Base-by-base conservation (phyloP, 2,329 filamentous ascomycete species). In the Orbilia ellipsospora region DNA sequence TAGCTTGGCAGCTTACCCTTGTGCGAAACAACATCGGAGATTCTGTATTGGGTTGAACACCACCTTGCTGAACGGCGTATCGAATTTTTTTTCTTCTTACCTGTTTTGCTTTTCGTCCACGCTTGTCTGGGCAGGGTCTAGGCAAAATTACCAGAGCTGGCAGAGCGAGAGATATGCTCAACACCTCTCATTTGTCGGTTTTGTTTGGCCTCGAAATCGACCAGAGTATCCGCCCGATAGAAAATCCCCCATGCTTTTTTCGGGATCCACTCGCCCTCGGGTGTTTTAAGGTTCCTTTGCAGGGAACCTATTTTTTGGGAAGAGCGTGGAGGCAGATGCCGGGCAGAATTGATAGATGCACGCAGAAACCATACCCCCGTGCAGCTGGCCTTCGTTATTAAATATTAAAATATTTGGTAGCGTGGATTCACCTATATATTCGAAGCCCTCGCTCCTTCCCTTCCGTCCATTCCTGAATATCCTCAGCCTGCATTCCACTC, bases 271-370 rank as follows among this genome's bases (percentile, higher is more conserved):
- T 70, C 62, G 52, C 48, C 51, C 66, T 77, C 67, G 73, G 65
- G 63, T 72, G 66, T 64, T 77, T 77, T 72, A 77, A 70, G 62
- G 73, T 77, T 70, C 64, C 64, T 63, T 69, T 63, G 70, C 70
- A 75, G 64, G 64, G 54, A 55, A 57, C 57, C 57, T 60, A 72
- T 64, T 69, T 63, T 69, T 57, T 48, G 44, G 57, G 56, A 6
- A 36, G 31, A 36, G 63, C 70, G 70, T 66, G 70, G 70, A 74
- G 69, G 69, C 56, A 67, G 31, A 36, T 36, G 31, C 5, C 10
- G 31, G 31, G 31, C 31, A 36, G 31, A 36, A 36, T 36, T 66
- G 62, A 65, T 31, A 36, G 69, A 73, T 62, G 62, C 69, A 73
- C 68, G 62, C 62, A 61, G 61, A 64, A 51, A 40, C 44, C 36